phyloP scores from a whole-genome alignment of 1,284 basidiomycete genomes.

The Rhodotorula sp. region DNA sequence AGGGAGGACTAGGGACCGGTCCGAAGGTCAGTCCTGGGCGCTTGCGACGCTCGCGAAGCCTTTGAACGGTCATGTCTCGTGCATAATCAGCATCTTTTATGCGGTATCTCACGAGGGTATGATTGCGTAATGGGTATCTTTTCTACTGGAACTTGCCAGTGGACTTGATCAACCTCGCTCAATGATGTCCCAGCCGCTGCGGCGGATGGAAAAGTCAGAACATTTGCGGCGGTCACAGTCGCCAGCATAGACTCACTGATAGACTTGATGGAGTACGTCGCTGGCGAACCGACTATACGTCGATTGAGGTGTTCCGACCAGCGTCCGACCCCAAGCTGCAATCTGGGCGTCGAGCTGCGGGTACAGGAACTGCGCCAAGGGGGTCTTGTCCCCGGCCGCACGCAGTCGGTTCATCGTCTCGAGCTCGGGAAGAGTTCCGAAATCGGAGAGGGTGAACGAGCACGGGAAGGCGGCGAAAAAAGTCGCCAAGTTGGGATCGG shows the following conservation, averaged over 20 bases:
- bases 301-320: constrained; percentile 66
- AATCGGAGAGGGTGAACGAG: constrained; percentile 63
- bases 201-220: background rate
- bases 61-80: no score
- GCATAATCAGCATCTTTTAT: no score
- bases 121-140: background rate
- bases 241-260: constrained; percentile 50
- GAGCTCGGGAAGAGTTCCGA: constrained; percentile 47
- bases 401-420: constrained; percentile 52
- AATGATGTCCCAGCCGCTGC: constrained; percentile 36
- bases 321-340: constrained; percentile 58
- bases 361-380: constrained; percentile 56
- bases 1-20: no score
- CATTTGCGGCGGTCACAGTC: no score
- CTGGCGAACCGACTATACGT: constrained; percentile 69
- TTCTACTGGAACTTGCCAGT: background rate
- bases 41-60: no score
- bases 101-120: no score
- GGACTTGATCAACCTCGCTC: constrained; percentile 24
- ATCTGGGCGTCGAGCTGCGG: constrained; percentile 71
- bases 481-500: constrained; percentile 55
- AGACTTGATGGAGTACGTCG: constrained; percentile 64
- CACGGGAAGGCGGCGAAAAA: constrained; percentile 67
- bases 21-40: no score
- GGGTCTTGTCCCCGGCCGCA: constrained; percentile 59